Percentiles rank a stretch among this genome's conserved stretches.
Conservation (phyloP, 495 filamentous ascomycete species). For the Penicillium waksmanii region DNA sequence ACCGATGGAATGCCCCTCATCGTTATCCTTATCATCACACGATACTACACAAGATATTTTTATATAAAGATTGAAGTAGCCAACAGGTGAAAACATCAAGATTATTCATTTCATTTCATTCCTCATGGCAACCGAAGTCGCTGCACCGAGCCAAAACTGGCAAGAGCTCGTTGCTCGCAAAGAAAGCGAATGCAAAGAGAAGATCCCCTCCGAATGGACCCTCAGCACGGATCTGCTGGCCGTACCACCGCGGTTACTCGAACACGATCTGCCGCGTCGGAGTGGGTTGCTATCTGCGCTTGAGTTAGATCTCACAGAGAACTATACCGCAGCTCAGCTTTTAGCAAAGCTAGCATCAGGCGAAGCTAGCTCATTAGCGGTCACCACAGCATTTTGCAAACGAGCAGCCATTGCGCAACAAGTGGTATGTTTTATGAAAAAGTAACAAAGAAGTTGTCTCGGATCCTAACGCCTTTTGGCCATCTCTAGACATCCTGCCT, state of each 20-base stretch:
- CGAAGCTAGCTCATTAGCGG: conserved; percentile 43
- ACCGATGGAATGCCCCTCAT: background rate
- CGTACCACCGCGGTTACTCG: conserved; percentile 19
- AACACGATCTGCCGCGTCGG: conserved; percentile 20
- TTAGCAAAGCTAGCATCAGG: conserved; percentile 29
- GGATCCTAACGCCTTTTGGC: background rate
- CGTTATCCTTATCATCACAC: too few species aligned
- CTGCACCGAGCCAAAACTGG: conserved; percentile 20
- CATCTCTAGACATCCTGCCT: conserved; percentile 40
- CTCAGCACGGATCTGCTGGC: conserved; percentile 13
- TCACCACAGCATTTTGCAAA: conserved; percentile 55
- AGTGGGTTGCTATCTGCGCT: conserved; percentile 29
- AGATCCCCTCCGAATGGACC: conserved; percentile 36
- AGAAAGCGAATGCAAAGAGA: conserved; percentile 24
- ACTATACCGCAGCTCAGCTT: conserved; percentile 50
- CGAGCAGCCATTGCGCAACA: conserved; percentile 38
- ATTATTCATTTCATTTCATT: background rate
- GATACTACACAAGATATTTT: background rate
- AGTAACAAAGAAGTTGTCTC: background rate
- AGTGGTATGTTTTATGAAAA: conserved; percentile 26
- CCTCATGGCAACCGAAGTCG: conserved; percentile 4
- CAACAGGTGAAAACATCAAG: background rate
- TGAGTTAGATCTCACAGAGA: conserved; percentile 57
- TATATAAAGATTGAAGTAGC: background rate
- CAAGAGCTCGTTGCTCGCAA: conserved; percentile 28